Evolutionary conservation across 768 basidiomycete species (phyloP), one percentile per base, ranked within the genome.

Genomic region (Mycena galopus): DNA sequence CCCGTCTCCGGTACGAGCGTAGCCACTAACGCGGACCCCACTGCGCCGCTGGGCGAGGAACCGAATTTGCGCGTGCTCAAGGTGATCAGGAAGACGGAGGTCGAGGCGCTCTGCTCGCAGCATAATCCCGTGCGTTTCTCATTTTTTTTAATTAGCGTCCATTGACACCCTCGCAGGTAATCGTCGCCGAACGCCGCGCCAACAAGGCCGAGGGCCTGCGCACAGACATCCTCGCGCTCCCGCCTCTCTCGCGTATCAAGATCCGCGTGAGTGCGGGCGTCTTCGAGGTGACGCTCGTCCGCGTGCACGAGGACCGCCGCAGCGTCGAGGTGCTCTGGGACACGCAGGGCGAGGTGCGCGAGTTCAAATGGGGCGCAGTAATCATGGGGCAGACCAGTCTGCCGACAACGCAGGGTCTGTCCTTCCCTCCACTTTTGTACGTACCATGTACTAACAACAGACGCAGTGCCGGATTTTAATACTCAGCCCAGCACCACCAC

Each of bases 291-390:
- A 92, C 91, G 7, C 85, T 97, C 39, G 78, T 94, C 17, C 87
- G 90, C 69, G 91, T 95, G 21, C 83, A 93, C 39, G 91, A 92
- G 73, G 93, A 92, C 73, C 87, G 86, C 1, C 86, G 88, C 61
- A 91, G 91, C 11, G 91, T 97, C 0, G 92, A 93, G 78, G 95
- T 97, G 5, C 79, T 94, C 9, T 96, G 95, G 93, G 94, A 94
- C 77, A 19, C 25, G 10, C 85, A 88, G 30, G 92, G 91, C 10
- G 74, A 90, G 42, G 93, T 91, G 81, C 86, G 90, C 65, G 93
- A 94, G 79, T 93, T 95, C 78, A 94, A 93, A 79, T 95, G 94
- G 94, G 89, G 91, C 32, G 91, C 90, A 76, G 89, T 95, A 23
- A 87, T 95, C 23, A 92, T 94, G 70, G 93, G 93, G 9, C 37